Percentiles rank a stretch among this genome's conserved stretches.
These are phyloP conservation scores for Aurantiochytrium sp. DNA, from an alignment of 108 stramenopile species.

Conservation along the genomic window DNA sequence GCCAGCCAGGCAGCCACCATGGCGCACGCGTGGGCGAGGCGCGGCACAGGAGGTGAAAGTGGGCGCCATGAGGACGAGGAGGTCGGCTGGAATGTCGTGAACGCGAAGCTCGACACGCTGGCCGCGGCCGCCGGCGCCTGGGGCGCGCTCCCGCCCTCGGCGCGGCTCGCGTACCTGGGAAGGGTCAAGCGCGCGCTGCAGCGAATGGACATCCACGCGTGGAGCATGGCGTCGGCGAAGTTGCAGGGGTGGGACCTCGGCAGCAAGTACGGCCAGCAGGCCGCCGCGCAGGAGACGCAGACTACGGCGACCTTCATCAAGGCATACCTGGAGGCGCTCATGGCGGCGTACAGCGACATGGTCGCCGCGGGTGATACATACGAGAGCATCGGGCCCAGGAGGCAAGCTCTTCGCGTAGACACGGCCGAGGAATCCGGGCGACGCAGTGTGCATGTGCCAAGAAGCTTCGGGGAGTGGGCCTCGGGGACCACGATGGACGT, in stretches of 20 bases:
- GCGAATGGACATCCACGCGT: neutral
- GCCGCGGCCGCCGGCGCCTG: neutral
- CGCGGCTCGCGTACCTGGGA: neutral
- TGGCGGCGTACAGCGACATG: neutral
- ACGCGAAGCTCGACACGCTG: neutral
- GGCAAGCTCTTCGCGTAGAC: neutral
- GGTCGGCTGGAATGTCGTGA: neutral
- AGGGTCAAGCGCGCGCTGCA: neutral
- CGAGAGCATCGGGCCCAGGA: neutral
- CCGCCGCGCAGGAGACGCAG: neutral
- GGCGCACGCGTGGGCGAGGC: too few relatives aligned
- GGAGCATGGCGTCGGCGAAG: neutral
- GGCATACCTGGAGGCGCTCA: neutral
- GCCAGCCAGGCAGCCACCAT: too few relatives aligned
- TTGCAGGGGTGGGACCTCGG: neutral
- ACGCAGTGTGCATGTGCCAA: neutral
- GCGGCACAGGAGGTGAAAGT: too few relatives aligned
- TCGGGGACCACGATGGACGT: neutral
- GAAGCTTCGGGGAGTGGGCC: neutral
- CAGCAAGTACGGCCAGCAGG: neutral
- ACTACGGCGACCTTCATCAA: neutral
- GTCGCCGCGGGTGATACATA: neutral
- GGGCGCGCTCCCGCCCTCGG: neutral
- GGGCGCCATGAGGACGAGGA: too few relatives aligned
- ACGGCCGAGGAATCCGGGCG: neutral